phyloP scores from a whole-genome alignment of 805 yeast species.

The Diddensiella caesifluorescens region DNA sequence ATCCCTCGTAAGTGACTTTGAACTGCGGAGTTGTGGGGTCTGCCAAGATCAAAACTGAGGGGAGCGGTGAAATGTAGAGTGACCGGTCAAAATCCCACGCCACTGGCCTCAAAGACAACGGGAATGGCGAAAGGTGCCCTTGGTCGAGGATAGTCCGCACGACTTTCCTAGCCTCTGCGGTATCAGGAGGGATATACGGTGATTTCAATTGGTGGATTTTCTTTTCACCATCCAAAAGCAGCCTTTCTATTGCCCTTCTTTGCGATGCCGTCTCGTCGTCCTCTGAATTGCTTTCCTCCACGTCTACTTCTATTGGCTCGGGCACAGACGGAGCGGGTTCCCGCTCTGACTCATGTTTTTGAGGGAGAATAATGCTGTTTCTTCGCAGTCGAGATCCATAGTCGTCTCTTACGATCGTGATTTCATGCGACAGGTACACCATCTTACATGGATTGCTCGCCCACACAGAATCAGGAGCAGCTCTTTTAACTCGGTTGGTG shows the following conservation, averaged over 20 bases:
- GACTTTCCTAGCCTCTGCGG: conserved; percentile 40
- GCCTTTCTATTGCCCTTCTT: conserved; percentile 17
- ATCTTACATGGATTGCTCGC: conserved; percentile 76
- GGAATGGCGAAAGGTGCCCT: conserved; percentile 80
- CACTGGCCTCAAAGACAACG: conserved; percentile 53
- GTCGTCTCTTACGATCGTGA: conserved; percentile 70
- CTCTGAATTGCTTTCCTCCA: conserved; percentile 19
- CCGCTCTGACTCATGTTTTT: conserved; percentile 16
- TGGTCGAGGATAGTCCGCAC: conserved; percentile 83
- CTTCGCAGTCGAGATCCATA: conserved; percentile 64
- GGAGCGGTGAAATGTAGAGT: conserved; percentile 71
- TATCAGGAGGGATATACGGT: conserved; percentile 23
- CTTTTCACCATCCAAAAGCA: conserved; percentile 14
- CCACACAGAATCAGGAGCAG: conserved; percentile 46
- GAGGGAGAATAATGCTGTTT: conserved; percentile 54
- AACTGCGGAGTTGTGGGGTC: conserved; percentile 70
- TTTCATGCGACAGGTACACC: conserved; percentile 77
- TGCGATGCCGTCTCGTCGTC: conserved; percentile 22
- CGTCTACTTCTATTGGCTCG: not conserved
- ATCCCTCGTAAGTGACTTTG: conserved; percentile 75
- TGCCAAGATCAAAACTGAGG: conserved; percentile 53
- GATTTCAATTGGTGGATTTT: conserved; percentile 8
- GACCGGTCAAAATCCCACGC: conserved; percentile 65
- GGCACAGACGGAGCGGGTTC: too few relatives aligned
- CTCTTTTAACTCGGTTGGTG: conserved; percentile 59